Evolutionary conservation across 306 rosid genomes (phyloP).

Genomic region (Calophaca sinica): DNA sequence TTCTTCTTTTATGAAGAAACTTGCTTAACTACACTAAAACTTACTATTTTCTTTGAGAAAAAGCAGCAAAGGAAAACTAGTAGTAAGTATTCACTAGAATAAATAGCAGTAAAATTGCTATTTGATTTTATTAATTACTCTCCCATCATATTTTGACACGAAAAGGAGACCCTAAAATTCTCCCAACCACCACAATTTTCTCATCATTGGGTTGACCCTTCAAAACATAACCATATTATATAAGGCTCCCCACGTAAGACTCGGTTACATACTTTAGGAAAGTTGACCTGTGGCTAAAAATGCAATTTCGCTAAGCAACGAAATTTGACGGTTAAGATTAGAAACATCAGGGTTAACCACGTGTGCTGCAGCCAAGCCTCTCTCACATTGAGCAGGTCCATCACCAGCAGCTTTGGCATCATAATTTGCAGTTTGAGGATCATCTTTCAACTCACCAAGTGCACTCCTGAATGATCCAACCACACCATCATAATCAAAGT

Average conservation of each 20-base stretch:
- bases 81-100: background rate
- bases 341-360: constrained; percentile 24
- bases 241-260: background rate
- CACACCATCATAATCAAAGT: background rate
- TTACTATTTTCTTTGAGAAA: too few relatives aligned
- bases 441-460: background rate
- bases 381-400: background rate
- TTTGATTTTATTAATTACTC: background rate
- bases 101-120: background rate
- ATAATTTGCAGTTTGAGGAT: constrained; percentile 42
- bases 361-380: background rate
- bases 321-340: background rate
- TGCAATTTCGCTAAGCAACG: background rate
- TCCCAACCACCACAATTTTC: too few relatives aligned
- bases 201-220: too few relatives aligned
- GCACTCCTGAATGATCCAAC: constrained; percentile 36
- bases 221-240: too few relatives aligned
- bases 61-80: too few relatives aligned
- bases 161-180: background rate
- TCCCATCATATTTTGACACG: background rate
- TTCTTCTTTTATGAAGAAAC: too few relatives aligned
- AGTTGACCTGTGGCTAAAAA: background rate
- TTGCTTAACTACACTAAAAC: too few relatives aligned
- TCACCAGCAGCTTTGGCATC: constrained; percentile 43
- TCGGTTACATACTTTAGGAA: background rate